A percentile compares a stretch with the other conserved stretches of the same genome.
Evolutionary conservation across 2,329 filamentous ascomycete genomes (phyloP).

Genomic region (Diplodia sapinea): DNA sequence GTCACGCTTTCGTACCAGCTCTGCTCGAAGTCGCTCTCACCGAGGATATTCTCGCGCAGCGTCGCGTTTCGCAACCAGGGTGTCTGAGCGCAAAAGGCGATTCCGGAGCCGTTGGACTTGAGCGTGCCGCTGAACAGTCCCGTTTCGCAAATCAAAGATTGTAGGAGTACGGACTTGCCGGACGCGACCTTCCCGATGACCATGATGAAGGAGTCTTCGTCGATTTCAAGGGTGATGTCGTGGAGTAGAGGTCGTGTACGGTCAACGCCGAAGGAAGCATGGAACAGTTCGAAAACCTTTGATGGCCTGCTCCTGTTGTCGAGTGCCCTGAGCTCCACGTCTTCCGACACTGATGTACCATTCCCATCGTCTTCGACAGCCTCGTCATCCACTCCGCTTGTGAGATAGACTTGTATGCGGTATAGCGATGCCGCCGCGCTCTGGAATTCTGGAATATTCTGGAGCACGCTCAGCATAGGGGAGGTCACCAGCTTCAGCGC

Average conservation of each 20-base stretch:
- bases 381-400: constrained; percentile 1
- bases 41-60: constrained; percentile 47
- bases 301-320: background rate
- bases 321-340: constrained; percentile 4
- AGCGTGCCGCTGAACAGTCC: constrained; percentile 33
- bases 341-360: background rate
- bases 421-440: constrained; percentile 36
- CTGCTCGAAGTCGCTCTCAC: constrained; percentile 44
- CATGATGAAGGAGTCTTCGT: constrained; percentile 32
- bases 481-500: constrained; percentile 39
- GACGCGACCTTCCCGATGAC: constrained; percentile 35
- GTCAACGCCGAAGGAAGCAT: constrained; percentile 30
- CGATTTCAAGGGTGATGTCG: constrained; percentile 29
- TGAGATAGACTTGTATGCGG: constrained; percentile 36
- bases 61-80: constrained; percentile 48
- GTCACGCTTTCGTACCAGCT: constrained; percentile 47
- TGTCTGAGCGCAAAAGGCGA: constrained; percentile 48
- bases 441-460: constrained; percentile 35
- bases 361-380: background rate
- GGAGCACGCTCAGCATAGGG: constrained; percentile 35
- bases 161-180: constrained; percentile 49
- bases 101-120: constrained; percentile 32
- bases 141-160: constrained; percentile 43
- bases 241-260: constrained; percentile 23
- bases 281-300: background rate